Base-by-base conservation (phyloP, 768 basidiomycete genomes). In the Lepiota venenata region DNA sequence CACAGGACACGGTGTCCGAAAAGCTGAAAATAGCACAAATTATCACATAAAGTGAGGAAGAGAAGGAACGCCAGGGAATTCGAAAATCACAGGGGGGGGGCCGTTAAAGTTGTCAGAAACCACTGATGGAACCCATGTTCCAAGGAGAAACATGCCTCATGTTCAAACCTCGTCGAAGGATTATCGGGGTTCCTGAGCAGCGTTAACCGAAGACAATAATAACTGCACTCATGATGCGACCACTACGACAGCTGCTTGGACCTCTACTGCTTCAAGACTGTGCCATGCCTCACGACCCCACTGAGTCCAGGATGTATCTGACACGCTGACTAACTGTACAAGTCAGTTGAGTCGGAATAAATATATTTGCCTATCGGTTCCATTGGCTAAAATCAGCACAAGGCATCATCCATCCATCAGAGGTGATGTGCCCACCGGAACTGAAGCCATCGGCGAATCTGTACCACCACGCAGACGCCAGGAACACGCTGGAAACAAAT, bases 331-430 rank as follows among this genome's bases (percentile, higher is more conserved):
- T 69, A 71, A 39, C 36, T 68, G 50, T 62, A 66, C 22, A 70
- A 53, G 50, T 71, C 70, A 37, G 62, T 66, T 2, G 70, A 71
- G 48, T 71, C 70, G 11, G 69, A 67, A 47, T 69, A 69, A 42
- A 70, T 69, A 56, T 70, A 70, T 58, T 70, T 70, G 2, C 70
- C 69, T 60, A 47, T 32, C 10, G 36, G 22, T n/a, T 16, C n/a
- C 41, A 29, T 4, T 38, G 14, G 27, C 15, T 12, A 16, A 35
- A n/a, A 8, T 55, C 25, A 55, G 37, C 29, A 27, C 32, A 11
- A 32, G 32, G 32, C 10, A 8, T 22, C 27, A 2, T 39, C 41
- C 12, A 47, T 4, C 12, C 5, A 53, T 11, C 14, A 21, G 42
- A 6, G 27, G 22, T 36, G 10, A 12, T 22, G 7, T 18, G 29